Conservation (phyloP, 495 filamentous ascomycete species). For the Aspergillus funiculosus region DNA sequence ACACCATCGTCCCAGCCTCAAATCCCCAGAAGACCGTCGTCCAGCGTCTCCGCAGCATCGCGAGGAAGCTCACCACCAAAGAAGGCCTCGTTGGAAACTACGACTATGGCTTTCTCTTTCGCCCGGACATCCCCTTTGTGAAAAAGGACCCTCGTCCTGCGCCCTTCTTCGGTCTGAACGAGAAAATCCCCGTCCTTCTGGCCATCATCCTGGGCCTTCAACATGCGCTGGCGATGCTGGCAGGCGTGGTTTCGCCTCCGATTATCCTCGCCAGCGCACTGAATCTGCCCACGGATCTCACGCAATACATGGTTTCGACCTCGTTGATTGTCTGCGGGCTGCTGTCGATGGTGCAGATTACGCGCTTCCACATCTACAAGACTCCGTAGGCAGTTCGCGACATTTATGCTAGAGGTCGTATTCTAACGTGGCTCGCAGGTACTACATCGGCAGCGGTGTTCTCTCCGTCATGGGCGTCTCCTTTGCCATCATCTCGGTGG, state of each 20-base stretch:
- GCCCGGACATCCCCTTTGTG: conserved; percentile 17
- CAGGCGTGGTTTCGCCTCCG: conserved; percentile 10
- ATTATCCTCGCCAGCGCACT: conserved; percentile 9
- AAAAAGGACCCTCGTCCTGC: conserved; percentile 9
- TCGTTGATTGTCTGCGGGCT: conserved; percentile 84
- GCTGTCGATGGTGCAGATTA: conserved; percentile 75
- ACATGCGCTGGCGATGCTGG: conserved; percentile 14
- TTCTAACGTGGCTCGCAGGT: conserved; percentile 39
- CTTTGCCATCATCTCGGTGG: conserved; percentile 82
- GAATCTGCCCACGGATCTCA: background rate
- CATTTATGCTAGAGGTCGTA: too few species aligned
- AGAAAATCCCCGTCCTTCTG: conserved; percentile 15
- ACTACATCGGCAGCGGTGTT: conserved; percentile 81
- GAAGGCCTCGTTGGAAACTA: conserved; percentile 20
- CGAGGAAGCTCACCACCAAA: conserved; percentile 4
- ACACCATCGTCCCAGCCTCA: conserved; percentile 11
- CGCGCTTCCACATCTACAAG: conserved; percentile 68
- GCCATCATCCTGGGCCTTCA: conserved; percentile 16
- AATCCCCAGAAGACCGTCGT: conserved; percentile 7
- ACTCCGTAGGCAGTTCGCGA: conserved; percentile 33
- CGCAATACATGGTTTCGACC: conserved; percentile 79
- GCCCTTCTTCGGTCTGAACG: conserved; percentile 18
- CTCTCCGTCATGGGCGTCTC: conserved; percentile 79
- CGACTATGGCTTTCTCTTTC: conserved; percentile 17
- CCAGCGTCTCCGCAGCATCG: conserved; percentile 5